Percentiles rank a stretch among this genome's conserved stretches.
phyloP scores from a whole-genome alignment of 768 basidiomycete genomes.

The Boletus coccyginus region DNA sequence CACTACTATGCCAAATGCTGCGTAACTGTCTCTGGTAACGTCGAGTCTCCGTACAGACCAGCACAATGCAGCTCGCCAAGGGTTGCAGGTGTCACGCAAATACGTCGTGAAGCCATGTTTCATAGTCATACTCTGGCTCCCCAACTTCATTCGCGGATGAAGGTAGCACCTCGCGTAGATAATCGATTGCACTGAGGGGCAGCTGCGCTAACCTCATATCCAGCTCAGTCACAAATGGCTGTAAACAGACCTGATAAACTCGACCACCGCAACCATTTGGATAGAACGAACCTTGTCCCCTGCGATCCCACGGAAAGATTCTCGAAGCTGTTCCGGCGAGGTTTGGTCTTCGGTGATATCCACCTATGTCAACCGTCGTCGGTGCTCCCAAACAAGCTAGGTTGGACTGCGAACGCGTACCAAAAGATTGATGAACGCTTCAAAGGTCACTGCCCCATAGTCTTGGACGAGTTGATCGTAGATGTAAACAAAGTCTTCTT shows the following conservation, averaged over 20 bases:
- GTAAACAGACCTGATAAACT: constrained; percentile 12
- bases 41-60: not conserved
- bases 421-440: constrained; percentile 92
- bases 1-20: not conserved
- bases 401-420: constrained; percentile 40
- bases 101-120: constrained; percentile 76
- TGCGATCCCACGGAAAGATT: constrained; percentile 91
- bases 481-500: constrained; percentile 84
- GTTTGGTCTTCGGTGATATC: constrained; percentile 96
- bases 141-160: constrained; percentile 46
- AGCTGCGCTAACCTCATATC: constrained; percentile 85
- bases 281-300: constrained; percentile 68
- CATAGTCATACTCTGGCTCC: constrained; percentile 77
- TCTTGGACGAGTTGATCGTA: constrained; percentile 75
- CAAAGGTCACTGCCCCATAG: constrained; percentile 88
- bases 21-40: not conserved
- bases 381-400: not conserved
- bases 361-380: constrained; percentile 49
- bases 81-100: constrained; percentile 45
- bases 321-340: constrained; percentile 85
- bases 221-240: constrained; percentile 92
- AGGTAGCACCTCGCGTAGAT: constrained; percentile 83
- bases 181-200: constrained; percentile 71
- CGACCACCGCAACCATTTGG: not conserved
- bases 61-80: not conserved